phyloP scores from a whole-genome alignment of 1,139 yeast species.

The Kluyveromyces sp. region DNA sequence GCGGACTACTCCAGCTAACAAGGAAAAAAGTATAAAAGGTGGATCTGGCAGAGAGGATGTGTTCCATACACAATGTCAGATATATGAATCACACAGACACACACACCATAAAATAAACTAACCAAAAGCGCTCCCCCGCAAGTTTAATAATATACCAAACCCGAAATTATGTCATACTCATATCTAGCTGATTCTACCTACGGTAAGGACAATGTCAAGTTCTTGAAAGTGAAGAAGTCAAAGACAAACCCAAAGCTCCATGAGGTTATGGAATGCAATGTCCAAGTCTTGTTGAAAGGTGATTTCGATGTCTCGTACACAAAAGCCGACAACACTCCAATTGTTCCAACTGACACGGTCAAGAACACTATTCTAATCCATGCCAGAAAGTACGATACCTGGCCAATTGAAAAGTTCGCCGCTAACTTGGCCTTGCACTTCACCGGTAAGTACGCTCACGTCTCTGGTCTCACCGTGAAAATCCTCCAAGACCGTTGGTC shows the following conservation, averaged over 20 bases:
- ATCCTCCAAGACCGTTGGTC: constrained; percentile 65
- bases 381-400: constrained; percentile 72
- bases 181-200: constrained; percentile 46
- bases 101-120: too few relatives aligned
- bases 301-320: constrained; percentile 74
- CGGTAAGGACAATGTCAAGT: constrained; percentile 89
- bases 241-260: constrained; percentile 64
- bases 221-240: constrained; percentile 79
- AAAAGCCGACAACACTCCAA: constrained; percentile 75
- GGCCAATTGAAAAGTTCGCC: constrained; percentile 89
- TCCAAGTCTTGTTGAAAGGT: constrained; percentile 66
- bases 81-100: too few relatives aligned
- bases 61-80: too few relatives aligned
- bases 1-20: too few relatives aligned
- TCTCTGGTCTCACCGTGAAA: constrained; percentile 58
- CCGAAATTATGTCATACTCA: constrained; percentile 23
- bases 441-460: constrained; percentile 64
- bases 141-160: background rate
- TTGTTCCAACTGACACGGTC: constrained; percentile 94
- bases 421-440: constrained; percentile 79
- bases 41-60: too few relatives aligned
- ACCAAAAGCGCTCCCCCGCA: too few relatives aligned
- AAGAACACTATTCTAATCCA: constrained; percentile 79
- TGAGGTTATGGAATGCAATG: constrained; percentile 79
- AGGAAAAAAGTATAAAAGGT: too few relatives aligned